Evolutionary conservation across 2,329 filamentous ascomycete species (phyloP).

Genomic region (Davidsoniella australis): DNA sequence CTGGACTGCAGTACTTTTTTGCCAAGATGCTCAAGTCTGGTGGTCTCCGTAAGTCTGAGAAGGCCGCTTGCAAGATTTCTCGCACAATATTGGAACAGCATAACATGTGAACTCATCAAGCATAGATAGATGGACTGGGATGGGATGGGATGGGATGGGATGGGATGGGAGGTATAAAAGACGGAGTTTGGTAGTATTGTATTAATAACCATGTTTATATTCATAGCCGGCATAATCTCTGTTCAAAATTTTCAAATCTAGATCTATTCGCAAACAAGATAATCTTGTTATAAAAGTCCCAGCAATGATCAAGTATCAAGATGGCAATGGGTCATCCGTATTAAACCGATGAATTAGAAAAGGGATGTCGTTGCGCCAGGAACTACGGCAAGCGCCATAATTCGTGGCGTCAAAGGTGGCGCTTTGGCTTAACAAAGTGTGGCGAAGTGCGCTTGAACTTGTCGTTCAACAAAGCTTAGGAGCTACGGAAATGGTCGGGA

Average conservation of each 20-base stretch:
- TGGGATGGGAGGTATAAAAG: background rate
- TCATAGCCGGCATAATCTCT: no score
- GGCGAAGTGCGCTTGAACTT: conserved; percentile 6
- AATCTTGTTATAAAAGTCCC: no score
- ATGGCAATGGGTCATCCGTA: no score
- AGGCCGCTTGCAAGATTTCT: conserved; percentile 29
- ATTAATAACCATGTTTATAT: background rate
- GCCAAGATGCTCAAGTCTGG: conserved; percentile 52
- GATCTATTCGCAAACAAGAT: no score
- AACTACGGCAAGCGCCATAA: background rate
- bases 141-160: background rate
- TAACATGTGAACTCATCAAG: conserved; percentile 4
- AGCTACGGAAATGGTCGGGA: conserved; percentile 10
- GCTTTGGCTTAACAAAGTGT: background rate
- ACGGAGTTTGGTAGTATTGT: background rate
- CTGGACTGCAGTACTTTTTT: conserved; percentile 65
- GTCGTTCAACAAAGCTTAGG: background rate
- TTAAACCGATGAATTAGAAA: background rate
- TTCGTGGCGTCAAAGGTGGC: conserved; percentile 1
- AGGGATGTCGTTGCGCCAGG: conserved; percentile 7
- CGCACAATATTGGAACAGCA: conserved; percentile 21
- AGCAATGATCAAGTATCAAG: no score
- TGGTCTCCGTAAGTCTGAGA: conserved; percentile 25
- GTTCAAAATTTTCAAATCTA: no score
- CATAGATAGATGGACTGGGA: no score